A percentile compares a stretch with the other conserved stretches of the same genome.
These are phyloP conservation scores for Lolium multiflorum DNA, from an alignment of 176 grass and related monocot genomes.

Conservation along the genomic window DNA sequence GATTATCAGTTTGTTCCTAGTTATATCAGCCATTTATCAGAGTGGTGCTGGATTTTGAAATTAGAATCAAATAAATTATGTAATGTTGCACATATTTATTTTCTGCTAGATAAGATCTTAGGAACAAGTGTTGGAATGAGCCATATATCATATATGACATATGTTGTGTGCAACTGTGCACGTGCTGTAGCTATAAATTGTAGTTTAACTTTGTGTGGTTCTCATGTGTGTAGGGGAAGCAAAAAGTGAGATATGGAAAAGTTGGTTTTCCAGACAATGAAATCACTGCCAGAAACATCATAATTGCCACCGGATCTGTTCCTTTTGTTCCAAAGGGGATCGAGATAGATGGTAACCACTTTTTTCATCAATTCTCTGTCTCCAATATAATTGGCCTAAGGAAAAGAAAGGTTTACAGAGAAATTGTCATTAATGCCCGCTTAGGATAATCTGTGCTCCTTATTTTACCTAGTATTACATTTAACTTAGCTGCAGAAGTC, in stretches of 20 bases:
- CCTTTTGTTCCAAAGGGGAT: slow-evolving; percentile 98
- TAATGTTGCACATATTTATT: slow-evolving; percentile 6
- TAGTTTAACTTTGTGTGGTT: slow-evolving; percentile 23
- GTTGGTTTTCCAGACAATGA: slow-evolving; percentile 79
- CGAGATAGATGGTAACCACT: slow-evolving; percentile 82
- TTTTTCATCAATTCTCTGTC: neutral
- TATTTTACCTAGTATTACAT: neutral
- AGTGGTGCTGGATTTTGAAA: neutral
- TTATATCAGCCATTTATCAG: neutral
- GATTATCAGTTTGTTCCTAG: neutral
- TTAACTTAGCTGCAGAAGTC: neutral
- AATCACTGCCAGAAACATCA: slow-evolving; percentile 86
- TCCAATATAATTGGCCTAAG: neutral
- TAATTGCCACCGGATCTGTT: slow-evolving; percentile 92
- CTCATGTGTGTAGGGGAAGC: slow-evolving; percentile 69
- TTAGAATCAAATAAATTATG: slow-evolving; percentile 9
- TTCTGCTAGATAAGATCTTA: neutral
- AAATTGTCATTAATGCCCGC: slow-evolving; percentile 13
- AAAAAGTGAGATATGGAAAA: slow-evolving; percentile 85
- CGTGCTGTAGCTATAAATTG: neutral
- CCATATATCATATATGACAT: neutral
- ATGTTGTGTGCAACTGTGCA: neutral
- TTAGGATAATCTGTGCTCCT: slow-evolving; percentile 26
- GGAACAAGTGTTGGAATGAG: neutral
- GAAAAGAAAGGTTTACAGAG: slow-evolving; percentile 3